phyloP scores from a whole-genome alignment of 2,329 filamentous ascomycete genomes.

The Penicillium sp. region DNA sequence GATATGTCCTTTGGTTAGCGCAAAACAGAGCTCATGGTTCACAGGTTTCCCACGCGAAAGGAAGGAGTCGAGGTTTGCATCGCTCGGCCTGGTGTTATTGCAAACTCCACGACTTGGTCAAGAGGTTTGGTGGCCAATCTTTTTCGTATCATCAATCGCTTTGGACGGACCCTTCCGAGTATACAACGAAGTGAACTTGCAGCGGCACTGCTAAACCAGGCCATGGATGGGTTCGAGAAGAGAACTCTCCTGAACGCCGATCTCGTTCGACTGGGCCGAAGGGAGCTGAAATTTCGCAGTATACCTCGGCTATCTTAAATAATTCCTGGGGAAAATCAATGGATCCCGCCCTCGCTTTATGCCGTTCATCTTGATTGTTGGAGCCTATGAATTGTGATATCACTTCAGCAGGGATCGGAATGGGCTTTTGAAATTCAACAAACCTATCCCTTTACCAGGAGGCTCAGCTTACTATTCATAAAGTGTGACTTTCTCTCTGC shows the following conservation, averaged over 20 bases:
- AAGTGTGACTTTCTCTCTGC: neutral
- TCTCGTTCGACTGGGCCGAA: slow-evolving; percentile 9
- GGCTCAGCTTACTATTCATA: neutral
- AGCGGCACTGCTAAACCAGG: slow-evolving; percentile 9
- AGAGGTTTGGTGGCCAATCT: neutral
- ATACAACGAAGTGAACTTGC: slow-evolving; percentile 7
- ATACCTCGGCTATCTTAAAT: neutral
- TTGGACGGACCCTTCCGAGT: slow-evolving; percentile 6
- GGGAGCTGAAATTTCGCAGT: neutral
- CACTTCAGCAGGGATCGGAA: neutral
- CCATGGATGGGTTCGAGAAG: slow-evolving; percentile 9
- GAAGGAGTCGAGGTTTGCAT: slow-evolving; percentile 7
- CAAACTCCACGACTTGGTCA: slow-evolving; percentile 6
- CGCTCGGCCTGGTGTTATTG: slow-evolving; percentile 11
- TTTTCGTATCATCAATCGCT: neutral
- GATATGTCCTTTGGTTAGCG: neutral
- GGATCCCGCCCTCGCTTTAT: neutral
- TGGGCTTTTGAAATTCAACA: neutral
- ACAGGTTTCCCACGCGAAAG: slow-evolving; percentile 1
- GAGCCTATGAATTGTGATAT: no score
- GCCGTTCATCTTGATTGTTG: neutral
- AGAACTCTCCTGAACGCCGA: slow-evolving; percentile 20
- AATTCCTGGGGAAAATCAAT: no score
- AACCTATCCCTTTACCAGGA: no score
- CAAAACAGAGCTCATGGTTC: slow-evolving; percentile 14